Percentiles rank a stretch among this genome's conserved stretches.
Evolutionary conservation across 345 rosid genomes (phyloP).

Genomic region (Nasturtium officinale): DNA sequence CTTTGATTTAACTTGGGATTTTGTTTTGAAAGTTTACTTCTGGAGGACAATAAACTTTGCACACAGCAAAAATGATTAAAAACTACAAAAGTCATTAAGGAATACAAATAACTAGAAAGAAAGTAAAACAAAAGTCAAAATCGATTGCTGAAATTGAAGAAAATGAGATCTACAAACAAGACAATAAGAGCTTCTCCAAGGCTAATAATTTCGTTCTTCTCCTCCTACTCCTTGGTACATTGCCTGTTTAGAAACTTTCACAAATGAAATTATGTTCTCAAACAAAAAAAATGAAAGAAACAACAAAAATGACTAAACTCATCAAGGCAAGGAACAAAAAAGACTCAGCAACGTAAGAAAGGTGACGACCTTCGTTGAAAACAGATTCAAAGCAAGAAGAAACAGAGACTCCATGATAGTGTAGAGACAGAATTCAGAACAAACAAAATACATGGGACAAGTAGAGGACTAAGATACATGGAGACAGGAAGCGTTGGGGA

Average conservation of each 20-base stretch:
- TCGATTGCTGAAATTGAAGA: neutral
- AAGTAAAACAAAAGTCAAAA: no score
- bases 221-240: neutral
- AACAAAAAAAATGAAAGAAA: neutral
- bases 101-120: neutral
- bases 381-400: neutral
- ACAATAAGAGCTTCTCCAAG: neutral
- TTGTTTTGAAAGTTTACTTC: neutral
- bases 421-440: conserved; percentile 1
- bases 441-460: conserved; percentile 6
- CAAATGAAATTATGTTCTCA: neutral
- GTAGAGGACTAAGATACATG: no score
- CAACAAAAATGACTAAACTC: neutral
- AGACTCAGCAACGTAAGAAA: no score
- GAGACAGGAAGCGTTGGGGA: no score
- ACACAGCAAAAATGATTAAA: neutral
- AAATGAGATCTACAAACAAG: neutral
- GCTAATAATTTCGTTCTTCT: neutral
- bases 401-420: neutral
- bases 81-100: neutral
- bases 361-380: no score
- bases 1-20: neutral
- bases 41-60: neutral
- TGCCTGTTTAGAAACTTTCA: conserved; percentile 5
- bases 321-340: no score